These are phyloP conservation scores for Penicillium arizonense DNA, from an alignment of 495 filamentous ascomycete genomes.

Conservation along the genomic window DNA sequence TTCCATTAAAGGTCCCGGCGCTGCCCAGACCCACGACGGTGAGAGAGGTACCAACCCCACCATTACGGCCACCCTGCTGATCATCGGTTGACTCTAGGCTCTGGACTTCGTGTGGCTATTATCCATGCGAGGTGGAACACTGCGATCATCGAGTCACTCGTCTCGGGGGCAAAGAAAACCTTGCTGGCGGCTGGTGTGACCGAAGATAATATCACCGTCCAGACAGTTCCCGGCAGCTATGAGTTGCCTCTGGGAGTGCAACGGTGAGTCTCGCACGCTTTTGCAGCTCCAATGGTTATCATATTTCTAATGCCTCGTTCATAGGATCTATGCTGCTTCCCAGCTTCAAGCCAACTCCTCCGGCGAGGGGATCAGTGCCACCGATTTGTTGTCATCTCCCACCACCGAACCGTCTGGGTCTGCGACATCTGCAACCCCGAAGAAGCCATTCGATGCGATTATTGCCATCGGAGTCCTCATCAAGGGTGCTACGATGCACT, in stretches of 20 bases:
- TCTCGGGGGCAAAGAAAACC: slow-evolving; percentile 66
- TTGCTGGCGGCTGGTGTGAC: slow-evolving; percentile 72
- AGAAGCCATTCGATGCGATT: slow-evolving; percentile 81
- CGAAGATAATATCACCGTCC: slow-evolving; percentile 80
- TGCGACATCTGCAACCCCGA: slow-evolving; percentile 24
- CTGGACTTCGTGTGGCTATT: slow-evolving; percentile 84
- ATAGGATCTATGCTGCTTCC: slow-evolving; percentile 79
- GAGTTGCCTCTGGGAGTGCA: slow-evolving; percentile 88
- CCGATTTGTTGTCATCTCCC: slow-evolving; percentile 74
- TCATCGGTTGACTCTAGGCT: slow-evolving; percentile 49
- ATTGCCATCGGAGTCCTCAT: slow-evolving; percentile 95
- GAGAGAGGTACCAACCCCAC: slow-evolving; percentile 8
- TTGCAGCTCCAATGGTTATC: too few species aligned
- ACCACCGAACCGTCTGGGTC: slow-evolving; percentile 58
- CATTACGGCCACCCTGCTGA: slow-evolving; percentile 1
- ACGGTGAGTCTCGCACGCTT: slow-evolving; percentile 47
- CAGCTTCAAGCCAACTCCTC: slow-evolving; percentile 73
- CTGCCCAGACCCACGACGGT: slow-evolving; percentile 51
- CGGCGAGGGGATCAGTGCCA: slow-evolving; percentile 60
- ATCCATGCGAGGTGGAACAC: slow-evolving; percentile 96
- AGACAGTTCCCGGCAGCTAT: slow-evolving; percentile 91
- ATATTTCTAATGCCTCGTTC: background rate
- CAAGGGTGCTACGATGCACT: slow-evolving; percentile 98
- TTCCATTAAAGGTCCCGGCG: slow-evolving; percentile 60
- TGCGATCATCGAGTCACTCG: slow-evolving; percentile 70